phyloP scores from a whole-genome alignment of 257 asterid genomes.

The Ligustrum vulgare region DNA sequence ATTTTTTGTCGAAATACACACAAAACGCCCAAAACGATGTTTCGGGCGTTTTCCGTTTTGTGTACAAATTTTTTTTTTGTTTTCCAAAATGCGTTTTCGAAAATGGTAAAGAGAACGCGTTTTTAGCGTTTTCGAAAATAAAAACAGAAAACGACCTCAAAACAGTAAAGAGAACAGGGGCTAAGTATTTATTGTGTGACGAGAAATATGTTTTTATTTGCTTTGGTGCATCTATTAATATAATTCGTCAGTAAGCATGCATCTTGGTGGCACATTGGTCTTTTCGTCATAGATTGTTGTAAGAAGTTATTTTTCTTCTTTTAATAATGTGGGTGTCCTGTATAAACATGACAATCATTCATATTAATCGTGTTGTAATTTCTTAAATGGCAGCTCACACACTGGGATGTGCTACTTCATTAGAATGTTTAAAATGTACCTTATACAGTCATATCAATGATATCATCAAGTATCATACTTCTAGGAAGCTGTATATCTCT shows the following conservation, averaged over 20 bases:
- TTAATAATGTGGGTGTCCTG: neutral
- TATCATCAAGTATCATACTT: slow-evolving; percentile 8
- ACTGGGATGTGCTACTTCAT: slow-evolving; percentile 9
- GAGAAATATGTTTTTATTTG: slow-evolving; percentile 7
- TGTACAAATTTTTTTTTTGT: no score
- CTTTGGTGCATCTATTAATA: neutral
- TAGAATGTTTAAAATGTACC: neutral
- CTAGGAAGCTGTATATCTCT: slow-evolving; percentile 1
- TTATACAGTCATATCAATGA: slow-evolving; percentile 15
- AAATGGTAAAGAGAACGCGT: no score
- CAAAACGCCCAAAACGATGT: no score
- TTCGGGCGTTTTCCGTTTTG: no score
- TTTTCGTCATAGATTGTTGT: neutral
- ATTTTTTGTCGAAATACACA: no score
- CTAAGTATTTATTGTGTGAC: slow-evolving; percentile 27
- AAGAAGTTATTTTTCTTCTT: neutral
- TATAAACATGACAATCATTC: slow-evolving; percentile 1
- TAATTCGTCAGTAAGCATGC: neutral
- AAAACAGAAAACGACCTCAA: no score
- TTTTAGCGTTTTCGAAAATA: no score
- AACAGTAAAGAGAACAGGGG: no score
- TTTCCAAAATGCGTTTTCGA: no score
- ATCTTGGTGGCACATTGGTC: slow-evolving; percentile 3
- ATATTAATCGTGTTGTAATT: slow-evolving; percentile 5
- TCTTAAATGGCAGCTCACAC: slow-evolving; percentile 3